Evolutionary conservation across 2,329 filamentous ascomycete genomes (phyloP).

Genomic region (Fusarium solani-melongenae): DNA sequence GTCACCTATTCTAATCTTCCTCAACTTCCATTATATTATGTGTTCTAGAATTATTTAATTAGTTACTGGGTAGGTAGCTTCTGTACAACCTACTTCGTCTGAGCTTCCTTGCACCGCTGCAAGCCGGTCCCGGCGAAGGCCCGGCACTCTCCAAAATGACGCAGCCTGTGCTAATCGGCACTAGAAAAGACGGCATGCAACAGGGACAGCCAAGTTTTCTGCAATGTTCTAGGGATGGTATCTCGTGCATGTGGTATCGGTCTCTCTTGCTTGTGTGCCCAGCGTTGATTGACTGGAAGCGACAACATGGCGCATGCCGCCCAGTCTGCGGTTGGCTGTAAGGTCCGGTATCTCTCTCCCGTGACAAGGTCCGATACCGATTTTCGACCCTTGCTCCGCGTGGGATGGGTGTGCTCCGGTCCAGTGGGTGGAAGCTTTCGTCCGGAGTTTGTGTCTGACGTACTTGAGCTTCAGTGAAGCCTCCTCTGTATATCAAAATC

Average conservation of each 20-base stretch:
- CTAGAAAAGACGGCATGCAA: conserved; percentile 32
- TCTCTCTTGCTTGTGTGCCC: neutral
- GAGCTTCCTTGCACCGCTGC: neutral
- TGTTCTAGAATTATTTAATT: neutral
- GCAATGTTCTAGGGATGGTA: neutral
- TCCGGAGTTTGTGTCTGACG: conserved; percentile 8
- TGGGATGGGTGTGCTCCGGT: conserved; percentile 30
- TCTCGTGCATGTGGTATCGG: conserved; percentile 19
- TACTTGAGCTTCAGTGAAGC: neutral
- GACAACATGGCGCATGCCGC: neutral
- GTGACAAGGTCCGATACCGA: conserved; percentile 29
- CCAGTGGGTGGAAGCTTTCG: neutral
- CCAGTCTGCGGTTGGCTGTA: conserved; percentile 20
- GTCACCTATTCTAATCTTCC: neutral
- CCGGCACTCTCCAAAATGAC: conserved; percentile 34
- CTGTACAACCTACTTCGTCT: neutral
- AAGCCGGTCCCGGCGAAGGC: conserved; percentile 32
- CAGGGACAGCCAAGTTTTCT: neutral
- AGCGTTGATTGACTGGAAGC: neutral
- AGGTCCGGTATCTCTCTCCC: conserved; percentile 15
- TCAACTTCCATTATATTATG: neutral
- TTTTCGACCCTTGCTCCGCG: conserved; percentile 27
- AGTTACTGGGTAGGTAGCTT: neutral
- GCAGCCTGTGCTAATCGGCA: conserved; percentile 35
- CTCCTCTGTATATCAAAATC: neutral